phyloP scores from a whole-genome alignment of 2,329 filamentous ascomycete genomes.

The Leptographium lundbergii region DNA sequence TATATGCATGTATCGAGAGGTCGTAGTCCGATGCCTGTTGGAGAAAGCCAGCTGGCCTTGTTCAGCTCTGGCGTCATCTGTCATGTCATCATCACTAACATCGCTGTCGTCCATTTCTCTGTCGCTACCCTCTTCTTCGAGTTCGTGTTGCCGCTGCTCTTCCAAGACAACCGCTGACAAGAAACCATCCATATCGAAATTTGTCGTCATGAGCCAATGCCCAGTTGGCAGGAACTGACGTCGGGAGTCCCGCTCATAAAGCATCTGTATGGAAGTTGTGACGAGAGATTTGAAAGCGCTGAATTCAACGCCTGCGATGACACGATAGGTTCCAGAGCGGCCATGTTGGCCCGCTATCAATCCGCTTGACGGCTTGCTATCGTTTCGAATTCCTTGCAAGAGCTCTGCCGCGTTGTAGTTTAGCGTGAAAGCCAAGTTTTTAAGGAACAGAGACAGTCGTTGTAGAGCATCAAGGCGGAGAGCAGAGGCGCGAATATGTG shows the following conservation, averaged over 20 bases:
- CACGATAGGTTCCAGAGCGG: constrained; percentile 18
- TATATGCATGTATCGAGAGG: constrained; percentile 49
- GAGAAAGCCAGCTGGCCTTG: constrained; percentile 19
- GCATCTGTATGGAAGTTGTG: constrained; percentile 68
- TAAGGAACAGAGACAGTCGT: constrained; percentile 68
- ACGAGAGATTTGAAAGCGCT: constrained; percentile 69
- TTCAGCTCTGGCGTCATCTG: constrained; percentile 18
- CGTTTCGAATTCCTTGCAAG: constrained; percentile 14
- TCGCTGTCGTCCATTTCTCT: constrained; percentile 39
- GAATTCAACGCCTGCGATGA: constrained; percentile 58
- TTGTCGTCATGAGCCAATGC: constrained; percentile 87
- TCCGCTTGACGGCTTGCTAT: background rate
- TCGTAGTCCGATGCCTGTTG: constrained; percentile 37
- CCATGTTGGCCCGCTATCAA: background rate
- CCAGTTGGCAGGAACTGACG: constrained; percentile 68
- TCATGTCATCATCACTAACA: constrained; percentile 22
- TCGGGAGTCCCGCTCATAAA: constrained; percentile 88
- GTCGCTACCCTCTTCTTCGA: constrained; percentile 49
- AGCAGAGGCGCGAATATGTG: constrained; percentile 47
- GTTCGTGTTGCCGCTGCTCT: constrained; percentile 64
- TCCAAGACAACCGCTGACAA: constrained; percentile 77
- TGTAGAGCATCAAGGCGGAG: constrained; percentile 61
- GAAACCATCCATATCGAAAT: constrained; percentile 82
- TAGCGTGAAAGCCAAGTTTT: constrained; percentile 78
- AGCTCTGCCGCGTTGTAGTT: constrained; percentile 70